Percentiles rank a stretch among this genome's conserved stretches.
These are phyloP conservation scores for Cucumis cinereus DNA, from an alignment of 306 rosid genomes.

Conservation along the genomic window DNA sequence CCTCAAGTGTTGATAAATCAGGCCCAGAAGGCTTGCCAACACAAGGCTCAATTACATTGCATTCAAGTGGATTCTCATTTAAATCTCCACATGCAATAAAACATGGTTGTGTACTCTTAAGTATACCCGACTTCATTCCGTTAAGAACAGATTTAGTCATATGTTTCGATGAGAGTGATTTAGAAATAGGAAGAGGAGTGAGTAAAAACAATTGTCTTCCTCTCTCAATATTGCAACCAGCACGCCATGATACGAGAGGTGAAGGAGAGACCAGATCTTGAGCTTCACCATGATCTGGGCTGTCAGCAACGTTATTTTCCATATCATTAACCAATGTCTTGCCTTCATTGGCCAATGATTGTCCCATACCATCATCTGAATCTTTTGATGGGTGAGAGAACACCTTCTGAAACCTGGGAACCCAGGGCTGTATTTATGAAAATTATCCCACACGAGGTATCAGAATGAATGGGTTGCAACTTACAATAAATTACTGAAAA, in stretches of 20 bases:
- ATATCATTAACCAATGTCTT: conserved; percentile 10
- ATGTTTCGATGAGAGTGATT: conserved; percentile 39
- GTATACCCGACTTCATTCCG: conserved; percentile 22
- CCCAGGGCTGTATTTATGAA: conserved; percentile 66
- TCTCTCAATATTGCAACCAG: conserved; percentile 57
- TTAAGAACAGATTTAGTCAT: conserved; percentile 27
- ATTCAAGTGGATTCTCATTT: conserved; percentile 20
- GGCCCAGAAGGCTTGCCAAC: conserved; percentile 27
- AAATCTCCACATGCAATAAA: conserved; percentile 17
- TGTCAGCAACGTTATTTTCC: conserved; percentile 18
- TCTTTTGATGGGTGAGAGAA: conserved; percentile 21
- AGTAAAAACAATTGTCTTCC: conserved; percentile 82
- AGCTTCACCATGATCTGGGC: conserved; percentile 29
- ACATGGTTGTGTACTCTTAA: conserved; percentile 15
- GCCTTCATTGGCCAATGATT: conserved; percentile 9
- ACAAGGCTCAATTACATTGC: conserved; percentile 19
- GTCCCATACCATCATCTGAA: conserved; percentile 11
- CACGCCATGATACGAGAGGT: conserved; percentile 94
- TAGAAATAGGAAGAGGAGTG: conserved; percentile 84
- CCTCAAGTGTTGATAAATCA: not conserved
- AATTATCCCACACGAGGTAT: conserved; percentile 12
- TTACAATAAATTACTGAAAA: not conserved
- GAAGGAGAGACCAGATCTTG: conserved; percentile 64
- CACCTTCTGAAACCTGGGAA: conserved; percentile 44
- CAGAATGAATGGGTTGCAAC: not conserved